A percentile compares a stretch with the other conserved stretches of the same genome.
These are phyloP conservation scores for Syzygium jambos DNA, from an alignment of 345 rosid genomes.

Conservation along the genomic window DNA sequence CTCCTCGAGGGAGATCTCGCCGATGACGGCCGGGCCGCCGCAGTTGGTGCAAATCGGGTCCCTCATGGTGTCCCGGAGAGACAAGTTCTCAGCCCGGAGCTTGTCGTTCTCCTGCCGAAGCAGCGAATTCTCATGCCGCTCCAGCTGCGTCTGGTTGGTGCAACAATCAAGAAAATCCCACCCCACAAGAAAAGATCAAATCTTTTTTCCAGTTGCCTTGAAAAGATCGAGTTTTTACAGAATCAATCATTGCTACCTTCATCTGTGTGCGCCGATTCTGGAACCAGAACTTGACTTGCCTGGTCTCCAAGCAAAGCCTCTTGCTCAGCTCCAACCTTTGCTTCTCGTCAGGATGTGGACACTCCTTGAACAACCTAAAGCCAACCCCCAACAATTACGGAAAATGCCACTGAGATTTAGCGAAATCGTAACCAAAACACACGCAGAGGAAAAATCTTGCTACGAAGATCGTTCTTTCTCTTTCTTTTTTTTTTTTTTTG, in stretches of 20 bases:
- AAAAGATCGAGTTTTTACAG: not conserved
- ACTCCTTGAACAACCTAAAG: slow-evolving; percentile 69
- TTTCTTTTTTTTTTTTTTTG: not conserved
- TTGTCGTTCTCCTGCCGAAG: slow-evolving; percentile 86
- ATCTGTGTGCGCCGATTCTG: slow-evolving; percentile 96
- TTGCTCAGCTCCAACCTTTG: slow-evolving; percentile 75
- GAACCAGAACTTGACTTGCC: slow-evolving; percentile 98
- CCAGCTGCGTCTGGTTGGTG: slow-evolving; percentile 61
- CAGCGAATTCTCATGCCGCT: slow-evolving; percentile 81
- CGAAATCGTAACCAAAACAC: not conserved
- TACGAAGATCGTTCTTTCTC: not conserved
- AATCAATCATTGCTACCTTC: slow-evolving; percentile 46
- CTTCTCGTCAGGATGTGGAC: slow-evolving; percentile 96
- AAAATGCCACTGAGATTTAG: not conserved
- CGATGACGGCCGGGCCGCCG: slow-evolving; percentile 79
- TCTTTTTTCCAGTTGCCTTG: not conserved
- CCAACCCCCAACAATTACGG: not conserved
- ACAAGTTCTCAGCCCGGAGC: slow-evolving; percentile 79
- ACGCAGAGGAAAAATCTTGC: not conserved
- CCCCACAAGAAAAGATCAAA: not conserved
- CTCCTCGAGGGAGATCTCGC: slow-evolving; percentile 78
- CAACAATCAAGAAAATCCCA: not conserved
- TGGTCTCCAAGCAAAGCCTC: slow-evolving; percentile 73
- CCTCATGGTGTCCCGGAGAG: slow-evolving; percentile 89
- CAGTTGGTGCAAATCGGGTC: slow-evolving; percentile 86